Evolutionary conservation across 2,329 filamentous ascomycete genomes (phyloP).

Genomic region (Chaetomiaceae sp.): DNA sequence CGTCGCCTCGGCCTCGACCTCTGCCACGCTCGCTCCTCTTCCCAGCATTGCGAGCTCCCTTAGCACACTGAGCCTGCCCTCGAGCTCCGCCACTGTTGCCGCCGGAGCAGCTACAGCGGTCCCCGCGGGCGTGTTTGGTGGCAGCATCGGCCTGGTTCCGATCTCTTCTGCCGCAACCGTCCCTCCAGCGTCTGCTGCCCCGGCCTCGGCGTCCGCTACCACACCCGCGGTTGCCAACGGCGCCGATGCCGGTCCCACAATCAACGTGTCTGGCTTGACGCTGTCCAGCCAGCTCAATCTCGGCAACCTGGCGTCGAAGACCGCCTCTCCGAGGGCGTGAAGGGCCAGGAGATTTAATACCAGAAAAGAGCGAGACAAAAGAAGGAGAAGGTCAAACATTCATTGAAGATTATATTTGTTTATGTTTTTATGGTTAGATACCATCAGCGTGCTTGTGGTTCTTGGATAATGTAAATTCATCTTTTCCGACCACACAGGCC

Average conservation of each 20-base stretch:
- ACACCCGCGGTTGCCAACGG: slow-evolving; percentile 24
- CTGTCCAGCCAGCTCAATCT: slow-evolving; percentile 40
- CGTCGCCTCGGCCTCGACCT: neutral
- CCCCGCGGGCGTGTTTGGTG: slow-evolving; percentile 18
- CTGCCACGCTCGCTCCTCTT: slow-evolving; percentile 14
- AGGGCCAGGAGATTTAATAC: neutral
- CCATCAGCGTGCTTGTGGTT: neutral
- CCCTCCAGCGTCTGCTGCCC: too few relatives aligned
- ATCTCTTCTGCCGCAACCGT: slow-evolving; percentile 27
- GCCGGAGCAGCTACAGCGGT: slow-evolving; percentile 2
- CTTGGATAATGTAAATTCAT: neutral
- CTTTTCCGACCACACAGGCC: neutral
- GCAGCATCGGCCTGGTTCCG: slow-evolving; percentile 23
- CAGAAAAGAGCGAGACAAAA: neutral
- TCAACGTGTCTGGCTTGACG: slow-evolving; percentile 36
- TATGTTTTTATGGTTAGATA: slow-evolving; percentile 10
- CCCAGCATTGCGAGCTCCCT: slow-evolving; percentile 16
- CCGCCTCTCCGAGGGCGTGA: slow-evolving; percentile 9
- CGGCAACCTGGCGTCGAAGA: slow-evolving; percentile 35
- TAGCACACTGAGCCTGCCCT: slow-evolving; percentile 13
- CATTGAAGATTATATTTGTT: slow-evolving; percentile 9
- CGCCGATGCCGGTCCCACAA: slow-evolving; percentile 24
- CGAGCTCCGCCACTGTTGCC: neutral
- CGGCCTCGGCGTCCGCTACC: slow-evolving; percentile 12
- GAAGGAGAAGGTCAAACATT: slow-evolving; percentile 4